Evolutionary conservation across 2,329 filamentous ascomycete species (phyloP), one percentile per base, ranked within the genome.

Genomic region (Salinomyces thailandicus): DNA sequence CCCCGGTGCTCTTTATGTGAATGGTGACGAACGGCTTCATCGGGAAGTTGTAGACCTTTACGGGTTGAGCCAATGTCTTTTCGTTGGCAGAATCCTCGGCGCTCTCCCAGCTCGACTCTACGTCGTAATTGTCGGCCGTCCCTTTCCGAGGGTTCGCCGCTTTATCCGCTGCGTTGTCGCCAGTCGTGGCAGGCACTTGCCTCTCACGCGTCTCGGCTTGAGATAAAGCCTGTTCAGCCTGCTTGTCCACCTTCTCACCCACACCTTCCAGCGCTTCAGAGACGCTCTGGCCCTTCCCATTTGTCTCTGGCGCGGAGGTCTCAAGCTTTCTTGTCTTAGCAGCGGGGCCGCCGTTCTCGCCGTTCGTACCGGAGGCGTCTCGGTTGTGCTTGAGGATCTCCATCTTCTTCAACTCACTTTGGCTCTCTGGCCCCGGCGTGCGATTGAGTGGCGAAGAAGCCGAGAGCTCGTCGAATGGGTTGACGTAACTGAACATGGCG

Each of bases 11-110:
- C 53, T 71, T 60, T 50, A 96, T 74, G 9, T 75, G 78, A 55
- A 98, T 91, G 14, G 87, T 82, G 47, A 93, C 87, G 71, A 93
- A 98, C 3, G 91, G 91, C 60, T 82, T 85, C 80, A 98, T 85
- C 12, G 91, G 91, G 60, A 98, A 94, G 60, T 93, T 93, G 67
- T 84, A 91, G 31, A 96, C 87, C 56, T 51, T 49, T n/a, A 61
- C 57, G 26, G 94, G 77, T 17, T 35, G 76, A 16, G 29, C 72
- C 40, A 78, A 77, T 48, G 81, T 77, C 58, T 85, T 81, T 31
- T 81, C 80, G 44, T 80, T 77, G 5, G 46, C 43, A 18, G 41
- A 43, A 37, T 75, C 75, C 51, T 87, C 85, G 3, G 81, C 84
- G 46, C 80, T 93, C 66, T 94, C 86, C 86, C 86, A 93, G 62